Evolutionary conservation across 495 filamentous ascomycete genomes (phyloP).

Genomic region (Penicillium diatomitis): DNA sequence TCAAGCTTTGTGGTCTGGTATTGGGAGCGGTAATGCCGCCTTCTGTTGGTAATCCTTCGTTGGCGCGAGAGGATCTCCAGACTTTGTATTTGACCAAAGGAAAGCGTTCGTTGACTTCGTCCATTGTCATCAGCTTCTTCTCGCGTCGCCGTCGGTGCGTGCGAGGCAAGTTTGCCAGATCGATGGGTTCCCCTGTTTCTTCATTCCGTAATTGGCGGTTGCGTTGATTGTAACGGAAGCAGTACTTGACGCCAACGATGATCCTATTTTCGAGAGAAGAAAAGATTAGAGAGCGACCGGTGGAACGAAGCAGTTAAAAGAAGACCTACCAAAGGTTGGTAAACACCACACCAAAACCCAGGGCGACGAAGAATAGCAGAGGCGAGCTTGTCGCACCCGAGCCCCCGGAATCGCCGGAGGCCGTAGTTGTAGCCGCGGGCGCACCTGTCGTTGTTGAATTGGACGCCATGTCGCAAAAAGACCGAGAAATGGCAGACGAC

Average conservation of each 20-base stretch:
- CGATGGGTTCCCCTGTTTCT: constrained; percentile 80
- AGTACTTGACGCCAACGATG: constrained; percentile 98
- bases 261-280: constrained; percentile 54
- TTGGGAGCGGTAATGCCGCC: constrained; percentile 74
- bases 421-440: constrained; percentile 15
- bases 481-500: neutral
- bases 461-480: constrained; percentile 9
- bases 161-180: constrained; percentile 69
- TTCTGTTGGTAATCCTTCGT: constrained; percentile 71
- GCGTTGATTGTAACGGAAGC: constrained; percentile 94
- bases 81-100: constrained; percentile 92
- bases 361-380: constrained; percentile 89
- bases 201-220: constrained; percentile 70
- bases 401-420: constrained; percentile 1
- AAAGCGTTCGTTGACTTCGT: constrained; percentile 96
- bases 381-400: constrained; percentile 62
- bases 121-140: constrained; percentile 97
- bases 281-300: too few relatives aligned
- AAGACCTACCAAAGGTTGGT: constrained; percentile 85
- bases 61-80: constrained; percentile 78
- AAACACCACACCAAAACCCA: constrained; percentile 97
- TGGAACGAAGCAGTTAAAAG: neutral
- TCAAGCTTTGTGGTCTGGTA: constrained; percentile 21
- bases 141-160: constrained; percentile 76
- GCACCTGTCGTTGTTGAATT: constrained; percentile 14